Evolutionary conservation across 1,284 basidiomycete species (phyloP), one percentile per base, ranked within the genome.

Genomic region (Ustilago tritici): DNA sequence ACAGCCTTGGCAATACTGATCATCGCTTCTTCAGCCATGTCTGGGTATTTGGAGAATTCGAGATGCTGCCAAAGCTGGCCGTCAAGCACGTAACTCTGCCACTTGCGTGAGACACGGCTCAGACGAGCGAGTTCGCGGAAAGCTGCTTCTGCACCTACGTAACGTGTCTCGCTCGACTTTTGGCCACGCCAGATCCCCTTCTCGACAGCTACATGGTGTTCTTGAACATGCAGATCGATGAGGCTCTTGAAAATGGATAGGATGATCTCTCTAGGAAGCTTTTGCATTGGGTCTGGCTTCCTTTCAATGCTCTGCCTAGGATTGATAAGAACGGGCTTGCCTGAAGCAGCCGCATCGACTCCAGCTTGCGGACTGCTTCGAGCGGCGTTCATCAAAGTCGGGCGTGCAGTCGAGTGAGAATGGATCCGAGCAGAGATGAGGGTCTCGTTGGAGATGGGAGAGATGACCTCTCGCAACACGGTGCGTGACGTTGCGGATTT

Each of bases 11-110:
- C 74, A 15, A 79, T 77, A 14, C 46, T 62, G 41, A 77, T 38
- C 64, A 79, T 72, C 0, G 68, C 74, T 28, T 47, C 56, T 40
- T 77, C 67, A 2, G 74, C 49, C 32, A 79, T 79, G 3, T 67
- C 52, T 1, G 74, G 78, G 85, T 92, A 92, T 4, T 90, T 87
- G 9, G 86, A 89, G 43, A 93, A 89, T 79, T 73, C 67, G 15
- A 78, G 60, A 36, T 56, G 47, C 34, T 88, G 84, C 95, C 95
- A 97, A 17, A 96, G 89, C 84, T 95, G 92, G 9, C 95, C 95
- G 84, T 97, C 95, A 75, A 92, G 91, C 53, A 92, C 91, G 36
- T 95, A 90, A 7, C 88, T 84, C 60, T 90, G 91, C 94, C 95
- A 98, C 4, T 88, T 84, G 83, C 90, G 92, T 19, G 92, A 95